Base-by-base conservation (phyloP, 257 asterid genomes). In the Nicotiana otophora region DNA sequence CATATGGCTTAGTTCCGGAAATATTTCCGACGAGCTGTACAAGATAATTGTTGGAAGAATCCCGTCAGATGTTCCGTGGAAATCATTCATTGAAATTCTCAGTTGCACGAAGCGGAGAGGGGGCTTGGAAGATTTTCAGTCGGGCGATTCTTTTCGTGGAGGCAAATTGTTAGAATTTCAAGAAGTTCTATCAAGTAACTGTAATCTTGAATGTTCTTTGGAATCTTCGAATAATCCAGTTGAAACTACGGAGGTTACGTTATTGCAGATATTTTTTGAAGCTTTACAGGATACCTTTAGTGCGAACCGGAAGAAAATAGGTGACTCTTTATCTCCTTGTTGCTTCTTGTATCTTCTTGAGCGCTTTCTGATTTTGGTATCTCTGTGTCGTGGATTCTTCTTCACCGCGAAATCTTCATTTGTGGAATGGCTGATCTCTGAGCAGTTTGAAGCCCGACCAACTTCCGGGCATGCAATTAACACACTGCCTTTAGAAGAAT, bases 261-360 rank as follows among this genome's bases (percentile, higher is more conserved):
- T 90, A 34, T 81, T 83, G 67, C 51, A 17, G 3, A 81, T 58
- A 23, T 84, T 90, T 36, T 39, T 3, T 58, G 16, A n/a, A 8
- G 92, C 93, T 66, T 68, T 93, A 78, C 83, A 53, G 78, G 87
- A 84, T 36, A 84, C 91, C 2, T 88, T 84, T 16, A 1, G 19
- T 20, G 78, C 76, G 1, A 74, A 82, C 26, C 86, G 92, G 90
- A 87, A 51, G 78, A 74, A 15, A 12, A 17, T 8, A 3, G 39
- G 1, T 2, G 91, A 88, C 80, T 88, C 53, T 16, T 85, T 92
- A 30, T 87, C 96, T 48, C 97, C 93, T 0, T 51, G 65, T 6
- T 88, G 91, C 74, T 92, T 93, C 89, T 65, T 91, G 39, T 89
- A 93, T 86, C 90, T 93, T 19, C 54, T 90, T 20, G 97, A 92